phyloP scores from a whole-genome alignment of 2,329 filamentous ascomycete genomes.

The Aspergillus unguis region DNA sequence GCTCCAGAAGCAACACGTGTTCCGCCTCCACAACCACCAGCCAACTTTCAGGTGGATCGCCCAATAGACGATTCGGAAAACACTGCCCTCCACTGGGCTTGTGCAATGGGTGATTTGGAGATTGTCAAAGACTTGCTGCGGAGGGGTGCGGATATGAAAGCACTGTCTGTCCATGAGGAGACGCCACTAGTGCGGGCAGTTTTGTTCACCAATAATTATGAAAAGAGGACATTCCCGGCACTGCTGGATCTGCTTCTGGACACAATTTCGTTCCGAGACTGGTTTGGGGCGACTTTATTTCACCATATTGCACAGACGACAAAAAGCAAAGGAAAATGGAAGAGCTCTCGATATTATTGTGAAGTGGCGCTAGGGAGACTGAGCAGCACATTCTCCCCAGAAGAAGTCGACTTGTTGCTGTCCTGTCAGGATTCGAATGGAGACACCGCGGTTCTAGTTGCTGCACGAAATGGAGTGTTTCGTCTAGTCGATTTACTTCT shows the following conservation, averaged over 20 bases:
- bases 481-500: conserved; percentile 65
- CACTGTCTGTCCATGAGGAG: conserved; percentile 69
- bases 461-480: conserved; percentile 81
- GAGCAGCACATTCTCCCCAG: conserved; percentile 70
- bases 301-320: conserved; percentile 92
- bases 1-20: conserved; percentile 60
- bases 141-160: conserved; percentile 71
- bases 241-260: conserved; percentile 79
- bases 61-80: conserved; percentile 92
- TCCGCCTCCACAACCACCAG: conserved; percentile 71
- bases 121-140: conserved; percentile 83
- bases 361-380: conserved; percentile 87
- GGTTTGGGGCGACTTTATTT: conserved; percentile 80
- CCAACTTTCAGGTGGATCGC: conserved; percentile 83
- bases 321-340: conserved; percentile 78
- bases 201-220: conserved; percentile 94
- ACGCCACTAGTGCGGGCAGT: conserved; percentile 93
- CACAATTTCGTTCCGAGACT: conserved; percentile 76
- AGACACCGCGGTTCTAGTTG: conserved; percentile 85
- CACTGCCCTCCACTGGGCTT: conserved; percentile 93
- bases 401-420: conserved; percentile 72
- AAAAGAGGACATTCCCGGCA: conserved; percentile 83
- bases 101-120: conserved; percentile 92
- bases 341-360: conserved; percentile 87
- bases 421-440: conserved; percentile 81